Evolutionary conservation across 352 stramenopile genomes (phyloP).

Genomic region (Sclerospora graminicola): DNA sequence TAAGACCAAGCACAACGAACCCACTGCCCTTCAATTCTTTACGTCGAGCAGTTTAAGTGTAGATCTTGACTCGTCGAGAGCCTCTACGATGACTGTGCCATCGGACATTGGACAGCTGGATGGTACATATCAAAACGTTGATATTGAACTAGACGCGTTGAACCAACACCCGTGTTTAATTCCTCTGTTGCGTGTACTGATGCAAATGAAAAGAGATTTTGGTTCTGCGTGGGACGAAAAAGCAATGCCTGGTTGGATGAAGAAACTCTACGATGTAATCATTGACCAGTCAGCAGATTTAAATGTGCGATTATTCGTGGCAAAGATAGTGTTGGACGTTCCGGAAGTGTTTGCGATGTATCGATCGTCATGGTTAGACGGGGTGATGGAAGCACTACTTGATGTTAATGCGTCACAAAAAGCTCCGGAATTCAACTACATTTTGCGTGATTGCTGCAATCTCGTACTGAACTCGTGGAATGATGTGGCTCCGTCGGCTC

Average conservation of each 20-base stretch:
- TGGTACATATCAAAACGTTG: slow-evolving; percentile 23
- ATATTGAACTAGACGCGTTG: slow-evolving; percentile 66
- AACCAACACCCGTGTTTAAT: slow-evolving; percentile 76
- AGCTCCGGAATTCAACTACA: slow-evolving; percentile 52
- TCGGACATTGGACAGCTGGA: slow-evolving; percentile 13
- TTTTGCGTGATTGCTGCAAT: slow-evolving; percentile 65
- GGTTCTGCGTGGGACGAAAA: slow-evolving; percentile 31
- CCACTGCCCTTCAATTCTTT: slow-evolving; percentile 53
- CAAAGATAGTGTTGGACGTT: slow-evolving; percentile 61
- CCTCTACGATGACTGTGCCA: slow-evolving; percentile 8
- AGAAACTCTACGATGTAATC: slow-evolving; percentile 51
- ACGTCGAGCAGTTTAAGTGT: slow-evolving; percentile 62
- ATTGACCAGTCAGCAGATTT: slow-evolving; percentile 25
- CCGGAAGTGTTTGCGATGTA: slow-evolving; percentile 47
- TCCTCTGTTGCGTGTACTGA: slow-evolving; percentile 49
- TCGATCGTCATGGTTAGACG: slow-evolving; percentile 33
- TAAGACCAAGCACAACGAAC: slow-evolving; percentile 10
- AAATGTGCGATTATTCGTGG: slow-evolving; percentile 61
- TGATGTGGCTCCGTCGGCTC: slow-evolving; percentile 12
- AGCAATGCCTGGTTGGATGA: slow-evolving; percentile 75
- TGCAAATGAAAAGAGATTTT: slow-evolving; percentile 74
- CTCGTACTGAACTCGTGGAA: slow-evolving; percentile 48
- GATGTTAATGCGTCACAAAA: slow-evolving; percentile 28
- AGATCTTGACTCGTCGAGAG: slow-evolving; percentile 17
- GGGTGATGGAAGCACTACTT: slow-evolving; percentile 43